Base-by-base conservation (phyloP, 2,329 filamentous ascomycete species). In the Celoporthe dispersa region DNA sequence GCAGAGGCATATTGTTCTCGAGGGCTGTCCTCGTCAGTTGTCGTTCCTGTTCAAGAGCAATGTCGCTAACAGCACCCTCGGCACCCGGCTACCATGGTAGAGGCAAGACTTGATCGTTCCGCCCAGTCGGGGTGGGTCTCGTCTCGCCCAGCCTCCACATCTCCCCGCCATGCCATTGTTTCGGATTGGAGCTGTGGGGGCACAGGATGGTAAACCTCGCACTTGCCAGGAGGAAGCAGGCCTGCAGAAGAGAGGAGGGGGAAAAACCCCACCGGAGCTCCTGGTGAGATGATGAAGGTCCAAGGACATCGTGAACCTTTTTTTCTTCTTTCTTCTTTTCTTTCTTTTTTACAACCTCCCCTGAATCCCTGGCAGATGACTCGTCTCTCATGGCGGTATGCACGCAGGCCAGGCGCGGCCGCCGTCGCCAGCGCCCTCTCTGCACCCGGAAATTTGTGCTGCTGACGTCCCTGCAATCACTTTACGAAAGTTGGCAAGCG, bases 61-160 rank as follows among this genome's bases (percentile, higher is more conserved):
- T 31, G 53, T 57, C 53, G 44, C 44, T 12, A 57, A 14, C 12
- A 57, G 28, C 3, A 79, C 74, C 74, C 87, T 85, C 28, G 85
- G 81, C n/a, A 88, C 87, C 72, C 87, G 86, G 66, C 84, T 85
- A 79, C 89, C 87, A 79, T 88, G 87, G 53, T 31, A 57, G 53
- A 57, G 14, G 14, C 53, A 31, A 57, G 53, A 19, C 28, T 31
- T 31, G 53, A 57, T 31, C 53, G 12, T 31, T 57, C 53, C 14
- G 28, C 28, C 28, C 53, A 57, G 25, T 57, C 53, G 53, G 53
- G 53, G 53, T 57, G 53, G 53, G 53, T 57, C 53, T 60, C 33
- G 31, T 37, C 57, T 37, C 57, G 57, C 22, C 57, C 57, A 60
- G 53, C 53, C 57, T 60, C 57, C 57, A 60, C 57, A 60, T 60